These are phyloP conservation scores for Lizonia empirigonia DNA, from an alignment of 2,329 filamentous ascomycete genomes.

Conservation along the genomic window DNA sequence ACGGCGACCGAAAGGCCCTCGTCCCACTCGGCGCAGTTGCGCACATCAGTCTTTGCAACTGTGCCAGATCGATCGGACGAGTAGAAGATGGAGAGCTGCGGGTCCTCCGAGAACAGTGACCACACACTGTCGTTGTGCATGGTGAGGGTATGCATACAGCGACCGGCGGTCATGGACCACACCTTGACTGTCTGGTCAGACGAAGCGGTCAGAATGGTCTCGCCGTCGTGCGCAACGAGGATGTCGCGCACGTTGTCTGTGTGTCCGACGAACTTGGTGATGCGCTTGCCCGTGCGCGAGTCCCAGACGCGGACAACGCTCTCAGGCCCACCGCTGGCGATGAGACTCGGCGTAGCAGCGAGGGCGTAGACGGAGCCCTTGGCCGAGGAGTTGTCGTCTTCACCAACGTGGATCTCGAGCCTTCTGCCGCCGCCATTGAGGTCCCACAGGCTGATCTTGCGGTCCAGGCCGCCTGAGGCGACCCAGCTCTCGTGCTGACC, in stretches of 20 bases:
- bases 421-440: slow-evolving; percentile 84
- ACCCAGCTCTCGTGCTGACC: slow-evolving; percentile 77
- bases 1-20: slow-evolving; percentile 90
- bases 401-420: slow-evolving; percentile 81
- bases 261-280: slow-evolving; percentile 96
- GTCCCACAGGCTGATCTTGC: slow-evolving; percentile 93
- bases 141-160: slow-evolving; percentile 96
- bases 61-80: slow-evolving; percentile 90
- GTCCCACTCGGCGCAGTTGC: slow-evolving; percentile 76
- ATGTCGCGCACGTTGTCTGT: slow-evolving; percentile 94
- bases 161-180: slow-evolving; percentile 92
- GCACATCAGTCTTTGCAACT: slow-evolving; percentile 94
- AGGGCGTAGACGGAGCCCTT: slow-evolving; percentile 97
- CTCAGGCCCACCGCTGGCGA: slow-evolving; percentile 93
- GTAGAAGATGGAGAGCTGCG: slow-evolving; percentile 87
- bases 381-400: slow-evolving; percentile 77
- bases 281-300: slow-evolving; percentile 80
- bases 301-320: slow-evolving; percentile 94
- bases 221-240: slow-evolving; percentile 83
- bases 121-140: slow-evolving; percentile 99
- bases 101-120: slow-evolving; percentile 90
- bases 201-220: slow-evolving; percentile 91
- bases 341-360: slow-evolving; percentile 75
- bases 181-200: slow-evolving; percentile 97
- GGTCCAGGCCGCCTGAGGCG: slow-evolving; percentile 89